phyloP scores from a whole-genome alignment of 345 rosid genomes.

The Rhizophora mangle region DNA sequence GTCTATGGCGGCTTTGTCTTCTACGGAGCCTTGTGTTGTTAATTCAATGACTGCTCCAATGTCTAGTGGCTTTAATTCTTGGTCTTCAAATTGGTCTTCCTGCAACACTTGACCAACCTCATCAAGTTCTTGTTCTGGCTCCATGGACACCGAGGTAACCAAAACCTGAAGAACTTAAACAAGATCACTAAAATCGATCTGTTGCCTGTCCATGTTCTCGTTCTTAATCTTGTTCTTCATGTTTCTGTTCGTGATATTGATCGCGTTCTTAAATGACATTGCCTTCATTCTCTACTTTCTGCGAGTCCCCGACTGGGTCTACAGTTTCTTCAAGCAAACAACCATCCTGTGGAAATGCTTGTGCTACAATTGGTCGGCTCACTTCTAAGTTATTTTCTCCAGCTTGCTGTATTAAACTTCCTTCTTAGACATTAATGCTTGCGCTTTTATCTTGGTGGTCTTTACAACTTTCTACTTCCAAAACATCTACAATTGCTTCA shows the following conservation, averaged over 20 bases:
- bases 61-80: neutral
- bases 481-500: neutral
- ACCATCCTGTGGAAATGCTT: slow-evolving; percentile 1
- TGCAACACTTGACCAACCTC: slow-evolving; percentile 17
- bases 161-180: too few relatives aligned
- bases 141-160: neutral
- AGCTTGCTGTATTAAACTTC: neutral
- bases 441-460: slow-evolving; percentile 10
- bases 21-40: slow-evolving; percentile 15
- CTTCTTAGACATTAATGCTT: slow-evolving; percentile 12
- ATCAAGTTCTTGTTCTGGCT: neutral
- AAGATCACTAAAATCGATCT: neutral
- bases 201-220: neutral
- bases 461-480: slow-evolving; percentile 29
- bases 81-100: neutral
- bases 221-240: neutral
- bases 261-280: slow-evolving; percentile 22
- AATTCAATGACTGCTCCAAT: neutral
- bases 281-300: slow-evolving; percentile 26
- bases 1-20: slow-evolving; percentile 10
- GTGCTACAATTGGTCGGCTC: neutral
- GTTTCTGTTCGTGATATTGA: neutral
- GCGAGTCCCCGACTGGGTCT: slow-evolving; percentile 18
- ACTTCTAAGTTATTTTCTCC: slow-evolving; percentile 11
- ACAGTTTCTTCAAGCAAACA: slow-evolving; percentile 4